A percentile compares a stretch with the other conserved stretches of the same genome.
These are phyloP conservation scores for Schwanniomyces etchellsii DNA, from an alignment of 1,139 yeast species.

Conservation along the genomic window DNA sequence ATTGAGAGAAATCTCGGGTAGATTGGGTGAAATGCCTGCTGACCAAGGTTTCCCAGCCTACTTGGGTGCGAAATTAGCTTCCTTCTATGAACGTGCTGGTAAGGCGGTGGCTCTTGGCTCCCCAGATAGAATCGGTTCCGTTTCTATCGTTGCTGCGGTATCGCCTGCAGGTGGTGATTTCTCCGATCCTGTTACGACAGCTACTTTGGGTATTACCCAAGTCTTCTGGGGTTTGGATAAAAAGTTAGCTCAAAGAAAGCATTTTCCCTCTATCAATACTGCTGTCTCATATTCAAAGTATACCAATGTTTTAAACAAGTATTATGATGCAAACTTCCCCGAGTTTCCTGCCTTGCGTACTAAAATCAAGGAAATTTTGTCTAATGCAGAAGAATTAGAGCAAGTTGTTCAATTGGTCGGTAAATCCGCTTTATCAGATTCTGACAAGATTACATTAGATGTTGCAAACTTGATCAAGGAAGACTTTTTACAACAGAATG, in stretches of 20 bases:
- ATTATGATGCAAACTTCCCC: constrained; percentile 80
- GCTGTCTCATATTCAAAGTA: constrained; percentile 94
- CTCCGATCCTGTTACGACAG: constrained; percentile 98
- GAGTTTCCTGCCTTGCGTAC: constrained; percentile 89
- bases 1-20: constrained; percentile 98
- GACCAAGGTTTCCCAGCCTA: constrained; percentile 99
- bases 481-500: constrained; percentile 98
- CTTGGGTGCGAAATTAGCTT: constrained; percentile 96
- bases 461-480: constrained; percentile 89
- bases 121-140: constrained; percentile 94
- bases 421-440: constrained; percentile 92
- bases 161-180: constrained; percentile 99
- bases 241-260: constrained; percentile 98
- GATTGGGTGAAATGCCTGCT: constrained; percentile 99
- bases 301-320: constrained; percentile 79
- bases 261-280: constrained; percentile 98
- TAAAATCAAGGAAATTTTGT: constrained; percentile 86
- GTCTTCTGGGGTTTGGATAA: constrained; percentile 99
- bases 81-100: constrained; percentile 99
- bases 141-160: constrained; percentile 98
- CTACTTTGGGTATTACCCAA: constrained; percentile 97
- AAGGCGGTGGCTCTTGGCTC: constrained; percentile 93
- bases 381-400: constrained; percentile 96
- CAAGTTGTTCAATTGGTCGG: constrained; percentile 99
- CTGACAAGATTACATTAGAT: constrained; percentile 94